These are phyloP conservation scores for Umbilicus rupestris DNA, from an alignment of 164 flowering plant species.

Conservation along the genomic window DNA sequence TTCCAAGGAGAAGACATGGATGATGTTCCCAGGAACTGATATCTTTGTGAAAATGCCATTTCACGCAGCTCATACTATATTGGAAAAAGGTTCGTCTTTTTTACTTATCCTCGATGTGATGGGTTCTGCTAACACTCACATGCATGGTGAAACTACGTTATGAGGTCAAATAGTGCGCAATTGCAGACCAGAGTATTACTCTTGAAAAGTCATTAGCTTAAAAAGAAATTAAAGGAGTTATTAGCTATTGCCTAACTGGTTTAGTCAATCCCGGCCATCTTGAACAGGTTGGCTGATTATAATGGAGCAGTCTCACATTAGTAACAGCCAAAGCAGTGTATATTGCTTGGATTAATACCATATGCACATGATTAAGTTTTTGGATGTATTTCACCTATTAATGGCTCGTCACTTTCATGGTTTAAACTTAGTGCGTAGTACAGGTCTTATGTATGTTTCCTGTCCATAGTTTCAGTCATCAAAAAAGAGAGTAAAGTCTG, in stretches of 20 bases:
- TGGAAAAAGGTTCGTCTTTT: constrained; percentile 55
- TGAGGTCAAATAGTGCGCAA: neutral
- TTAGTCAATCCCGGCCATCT: too few species aligned
- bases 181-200: neutral
- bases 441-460: neutral
- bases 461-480: neutral
- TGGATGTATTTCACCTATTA: neutral
- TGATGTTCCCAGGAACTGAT: constrained; percentile 87
- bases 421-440: neutral
- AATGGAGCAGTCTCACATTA: too few species aligned
- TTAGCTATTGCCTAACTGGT: too few species aligned
- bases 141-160: neutral
- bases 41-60: constrained; percentile 70
- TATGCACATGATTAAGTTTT: too few species aligned
- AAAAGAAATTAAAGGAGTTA: neutral
- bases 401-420: neutral
- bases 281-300: too few species aligned
- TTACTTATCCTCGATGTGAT: neutral
- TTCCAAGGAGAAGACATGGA: constrained; percentile 58
- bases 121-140: neutral
- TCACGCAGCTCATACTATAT: constrained; percentile 80
- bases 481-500: neutral
- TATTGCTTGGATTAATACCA: too few species aligned
- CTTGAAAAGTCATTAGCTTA: neutral
- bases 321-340: too few species aligned